Conservation (phyloP, 1,284 basidiomycete genomes). For the Rhodotorula sp. region DNA sequence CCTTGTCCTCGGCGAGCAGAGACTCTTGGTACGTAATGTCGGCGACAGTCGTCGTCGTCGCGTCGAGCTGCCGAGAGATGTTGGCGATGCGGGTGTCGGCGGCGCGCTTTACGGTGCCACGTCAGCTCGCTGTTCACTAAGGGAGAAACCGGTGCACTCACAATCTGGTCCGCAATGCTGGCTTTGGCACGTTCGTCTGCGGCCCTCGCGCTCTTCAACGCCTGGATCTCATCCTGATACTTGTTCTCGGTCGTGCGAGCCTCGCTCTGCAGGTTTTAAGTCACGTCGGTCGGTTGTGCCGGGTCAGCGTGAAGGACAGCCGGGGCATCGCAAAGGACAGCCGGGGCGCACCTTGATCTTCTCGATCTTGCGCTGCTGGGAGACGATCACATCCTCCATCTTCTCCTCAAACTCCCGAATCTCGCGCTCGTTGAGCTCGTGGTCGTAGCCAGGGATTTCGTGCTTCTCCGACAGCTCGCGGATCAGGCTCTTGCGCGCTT, state of each 20-base stretch:
- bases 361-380: slow-evolving; percentile 37
- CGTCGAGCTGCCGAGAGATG: slow-evolving; percentile 51
- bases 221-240: slow-evolving; percentile 43
- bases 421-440: slow-evolving; percentile 63
- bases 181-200: slow-evolving; percentile 40
- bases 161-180: slow-evolving; percentile 41
- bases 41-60: slow-evolving; percentile 54
- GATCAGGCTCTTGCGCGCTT: slow-evolving; percentile 71
- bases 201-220: slow-evolving; percentile 41
- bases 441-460: slow-evolving; percentile 70
- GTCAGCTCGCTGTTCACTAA: slow-evolving; percentile 40
- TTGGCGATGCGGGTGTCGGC: slow-evolving; percentile 38
- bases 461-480: slow-evolving; percentile 67
- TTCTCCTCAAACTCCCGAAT: slow-evolving; percentile 67
- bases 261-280: slow-evolving; percentile 36
- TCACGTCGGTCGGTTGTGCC: too few species aligned
- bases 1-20: slow-evolving; percentile 59
- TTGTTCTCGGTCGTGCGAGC: slow-evolving; percentile 38
- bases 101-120: slow-evolving; percentile 40
- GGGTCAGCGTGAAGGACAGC: too few species aligned
- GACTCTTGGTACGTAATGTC: slow-evolving; percentile 56
- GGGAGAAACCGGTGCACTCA: slow-evolving; percentile 48
- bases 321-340: too few species aligned
- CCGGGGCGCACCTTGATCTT: slow-evolving; percentile 31
- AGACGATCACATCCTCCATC: slow-evolving; percentile 55